Base-by-base conservation (phyloP, 257 asterid genomes). In the Solanum tarijense region DNA sequence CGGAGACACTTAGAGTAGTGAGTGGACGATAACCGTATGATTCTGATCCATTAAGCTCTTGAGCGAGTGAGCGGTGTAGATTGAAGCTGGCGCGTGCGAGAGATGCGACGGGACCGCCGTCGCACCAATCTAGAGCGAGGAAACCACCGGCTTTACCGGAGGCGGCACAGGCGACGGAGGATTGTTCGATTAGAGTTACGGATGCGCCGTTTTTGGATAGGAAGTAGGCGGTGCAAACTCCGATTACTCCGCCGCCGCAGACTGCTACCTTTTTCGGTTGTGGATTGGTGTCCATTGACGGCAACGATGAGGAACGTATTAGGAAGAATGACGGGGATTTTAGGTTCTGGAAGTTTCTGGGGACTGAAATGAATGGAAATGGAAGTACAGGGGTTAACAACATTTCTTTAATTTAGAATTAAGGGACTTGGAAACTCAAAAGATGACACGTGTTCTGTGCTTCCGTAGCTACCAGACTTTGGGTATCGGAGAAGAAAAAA, bases 231-330 rank as follows among this genome's bases (percentile, higher is more conserved):
- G 96, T 91, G 98, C 98, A 94, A 10, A 93, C 98, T 34, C 99
- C 99, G 92, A 96, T 95, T 16, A 95, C 91, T 5, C 99, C 98
- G 46, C 99, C 98, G 91, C 98, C 99, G 94, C 98, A 95, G 23
- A 96, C 98, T 73, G 94, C 95, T 55, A 95, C 98, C 31, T 89
- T 89, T 62, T 93, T 93, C 4, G 95, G 92, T 72, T 81, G 83
- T 18, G 9, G 89, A 39, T 89, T 46, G 27, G 31, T 46, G 38
- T 92, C 95, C 98, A 93, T 95, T 6, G 92, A 29, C 69, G 84
- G 39, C 12, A 88, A 74, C 10, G 90, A 73, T 3, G 87, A 90
- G 89, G 91, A 93, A 88, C 78, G 85, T 60, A 89, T 86, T 18
- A 89, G 39, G 83, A 86, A 66, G 31, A 69, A 58, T 69, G 90